Base-by-base conservation (phyloP, 192 early-diverging fungal species). In the Endogone sp. region DNA sequence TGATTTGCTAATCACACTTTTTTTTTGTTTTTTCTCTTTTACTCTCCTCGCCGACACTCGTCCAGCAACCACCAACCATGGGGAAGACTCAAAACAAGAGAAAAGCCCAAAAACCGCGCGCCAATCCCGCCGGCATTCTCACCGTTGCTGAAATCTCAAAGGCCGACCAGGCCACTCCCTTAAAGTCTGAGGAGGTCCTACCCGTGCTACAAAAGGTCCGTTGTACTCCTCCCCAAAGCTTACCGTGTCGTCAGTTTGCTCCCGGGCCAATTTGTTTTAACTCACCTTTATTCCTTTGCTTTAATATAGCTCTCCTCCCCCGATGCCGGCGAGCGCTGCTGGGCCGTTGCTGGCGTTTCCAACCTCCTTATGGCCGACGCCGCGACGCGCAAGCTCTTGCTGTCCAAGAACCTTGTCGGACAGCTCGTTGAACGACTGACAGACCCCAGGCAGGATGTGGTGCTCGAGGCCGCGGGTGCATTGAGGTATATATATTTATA, bases 291-390 rank as follows among this genome's bases (percentile, higher is more conserved):
- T 32, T 32, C 29, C 57, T n/a, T n/a, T n/a, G n/a, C n/a, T n/a
- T 30, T 25, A 22, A 2, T 3, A 3, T 66, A 94, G 90, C 82
- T 94, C 4, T 72, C 70, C 6, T 87, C 90, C 2, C 69, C 78
- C 31, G 86, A 91, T 64, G 74, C 86, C 28, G 87, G 86, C 65
- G 95, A 97, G 44, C 80, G 94, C 4, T 87, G 89, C 4, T 97
- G 94, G 94, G 93, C 95, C 2, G 92, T 92, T 20, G 90, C 93
- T 29, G 92, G 92, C 66, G 84, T 93, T 21, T 92, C 92, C 44
- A 90, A 95, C 76, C 78, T 97, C 30, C 78, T 93, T 71, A 82
- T 88, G 69, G 71, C 80, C 54, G 85, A 91, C 62, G 77, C 68
- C 13, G 73, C 75, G n/a, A 89, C 86, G 4, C 87, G 91, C 21